Percentiles rank a stretch among this genome's conserved stretches.
phyloP scores from a whole-genome alignment of 179 eudicot species.

The Beta macrorhiza region DNA sequence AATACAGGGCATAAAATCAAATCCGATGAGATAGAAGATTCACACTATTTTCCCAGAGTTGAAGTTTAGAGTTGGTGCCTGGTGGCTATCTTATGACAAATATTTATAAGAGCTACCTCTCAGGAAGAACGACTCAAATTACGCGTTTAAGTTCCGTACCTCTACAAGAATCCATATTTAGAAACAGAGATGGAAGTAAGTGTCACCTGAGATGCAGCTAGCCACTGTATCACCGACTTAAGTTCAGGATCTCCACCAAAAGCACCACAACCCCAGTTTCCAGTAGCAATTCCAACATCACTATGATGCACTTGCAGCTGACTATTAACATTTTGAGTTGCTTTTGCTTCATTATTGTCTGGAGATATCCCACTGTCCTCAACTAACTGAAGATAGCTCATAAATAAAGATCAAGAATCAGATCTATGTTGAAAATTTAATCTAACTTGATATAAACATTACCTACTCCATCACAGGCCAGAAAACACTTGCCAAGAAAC shows the following conservation, averaged over 20 bases:
- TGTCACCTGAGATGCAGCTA: conserved; percentile 91
- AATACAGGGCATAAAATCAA: too few relatives aligned
- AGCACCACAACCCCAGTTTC: conserved; percentile 99
- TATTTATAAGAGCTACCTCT: neutral
- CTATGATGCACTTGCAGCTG: conserved; percentile 27
- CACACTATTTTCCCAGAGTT: neutral
- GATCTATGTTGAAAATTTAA: conserved; percentile 1
- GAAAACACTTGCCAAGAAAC: neutral
- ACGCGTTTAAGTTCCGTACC: too few relatives aligned
- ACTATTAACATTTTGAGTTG: conserved; percentile 16
- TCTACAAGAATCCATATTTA: neutral
- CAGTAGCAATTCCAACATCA: conserved; percentile 70
- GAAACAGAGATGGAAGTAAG: conserved; percentile 8
- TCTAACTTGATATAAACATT: conserved; percentile 1
- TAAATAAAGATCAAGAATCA: conserved; percentile 15
- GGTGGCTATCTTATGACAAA: neutral
- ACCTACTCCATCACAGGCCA: conserved; percentile 6
- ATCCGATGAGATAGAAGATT: neutral
- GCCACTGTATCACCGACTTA: conserved; percentile 79
- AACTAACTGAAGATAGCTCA: conserved; percentile 27
- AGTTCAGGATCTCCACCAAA: conserved; percentile 98
- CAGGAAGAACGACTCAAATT: too few relatives aligned
- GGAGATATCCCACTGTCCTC: conserved; percentile 25
- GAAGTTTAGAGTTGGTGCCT: neutral
- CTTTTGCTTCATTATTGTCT: conserved; percentile 16